phyloP scores from a whole-genome alignment of 768 basidiomycete species.

The Leccinum imitatum region DNA sequence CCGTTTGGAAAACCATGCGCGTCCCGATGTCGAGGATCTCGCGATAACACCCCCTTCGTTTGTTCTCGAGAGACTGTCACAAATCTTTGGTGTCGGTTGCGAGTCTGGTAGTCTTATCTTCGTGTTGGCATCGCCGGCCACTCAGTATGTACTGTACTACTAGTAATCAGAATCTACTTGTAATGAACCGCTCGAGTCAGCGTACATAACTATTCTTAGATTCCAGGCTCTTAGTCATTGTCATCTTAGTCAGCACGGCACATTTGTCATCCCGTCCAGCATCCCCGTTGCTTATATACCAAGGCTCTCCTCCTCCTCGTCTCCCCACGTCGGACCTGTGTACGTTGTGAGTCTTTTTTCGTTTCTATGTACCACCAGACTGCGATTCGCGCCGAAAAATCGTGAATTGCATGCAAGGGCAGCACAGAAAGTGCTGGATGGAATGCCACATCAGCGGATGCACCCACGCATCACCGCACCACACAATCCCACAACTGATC shows the following conservation, averaged over 20 bases:
- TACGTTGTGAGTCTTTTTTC: background rate
- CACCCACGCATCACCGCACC: background rate
- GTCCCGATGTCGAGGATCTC: background rate
- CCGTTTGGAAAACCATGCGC: background rate
- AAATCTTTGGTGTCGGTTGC: too few species aligned
- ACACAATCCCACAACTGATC: conserved; percentile 9
- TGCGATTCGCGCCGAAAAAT: background rate
- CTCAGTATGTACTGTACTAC: too few species aligned
- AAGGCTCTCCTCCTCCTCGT: background rate
- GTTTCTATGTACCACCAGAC: background rate
- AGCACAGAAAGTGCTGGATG: background rate
- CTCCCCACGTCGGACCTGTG: background rate
- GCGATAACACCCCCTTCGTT: background rate
- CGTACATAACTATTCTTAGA: too few species aligned
- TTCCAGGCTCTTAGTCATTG: background rate
- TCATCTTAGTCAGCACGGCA: background rate
- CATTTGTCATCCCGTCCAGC: background rate
- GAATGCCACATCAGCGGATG: background rate
- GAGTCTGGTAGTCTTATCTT: too few species aligned
- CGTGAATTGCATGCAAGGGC: background rate
- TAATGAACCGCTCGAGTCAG: too few species aligned
- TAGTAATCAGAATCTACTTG: too few species aligned
- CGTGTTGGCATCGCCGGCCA: too few species aligned
- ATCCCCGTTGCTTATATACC: background rate
- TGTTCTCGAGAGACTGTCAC: too few species aligned